A percentile compares a stretch with the other conserved stretches of the same genome.
Conservation (phyloP, 768 basidiomycete species). For the Mycena galericulata region DNA sequence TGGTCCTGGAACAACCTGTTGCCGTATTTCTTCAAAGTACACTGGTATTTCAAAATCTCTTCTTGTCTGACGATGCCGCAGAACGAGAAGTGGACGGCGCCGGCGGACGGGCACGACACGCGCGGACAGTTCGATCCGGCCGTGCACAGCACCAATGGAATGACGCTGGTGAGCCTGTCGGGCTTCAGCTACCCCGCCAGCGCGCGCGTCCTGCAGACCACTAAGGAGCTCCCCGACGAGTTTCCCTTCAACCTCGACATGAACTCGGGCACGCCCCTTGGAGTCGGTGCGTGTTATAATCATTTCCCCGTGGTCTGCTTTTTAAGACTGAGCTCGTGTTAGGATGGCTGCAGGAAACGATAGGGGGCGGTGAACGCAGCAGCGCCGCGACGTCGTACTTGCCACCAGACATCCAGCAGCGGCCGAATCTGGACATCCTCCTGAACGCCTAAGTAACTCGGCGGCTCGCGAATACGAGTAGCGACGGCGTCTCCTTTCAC, state of each 20-base stretch:
- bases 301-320: too few relatives aligned
- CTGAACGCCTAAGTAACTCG: slow-evolving; percentile 39
- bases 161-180: slow-evolving; percentile 46
- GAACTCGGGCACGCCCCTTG: slow-evolving; percentile 44
- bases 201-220: slow-evolving; percentile 49
- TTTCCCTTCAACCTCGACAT: slow-evolving; percentile 45
- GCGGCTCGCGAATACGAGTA: not conserved
- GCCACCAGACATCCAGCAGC: slow-evolving; percentile 32
- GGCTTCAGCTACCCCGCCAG: slow-evolving; percentile 28
- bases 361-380: slow-evolving; percentile 41
- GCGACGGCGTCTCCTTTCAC: not conserved
- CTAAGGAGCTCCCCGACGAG: slow-evolving; percentile 37
- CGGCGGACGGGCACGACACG: slow-evolving; percentile 52
- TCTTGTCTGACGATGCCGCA: slow-evolving; percentile 34
- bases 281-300: too few relatives aligned
- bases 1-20: slow-evolving; percentile 52
- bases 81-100: slow-evolving; percentile 51
- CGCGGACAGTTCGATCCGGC: slow-evolving; percentile 51
- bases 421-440: slow-evolving; percentile 46
- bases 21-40: slow-evolving; percentile 46
- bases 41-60: not conserved
- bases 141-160: slow-evolving; percentile 48
- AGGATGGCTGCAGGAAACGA: slow-evolving; percentile 42
- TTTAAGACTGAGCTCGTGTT: too few relatives aligned
- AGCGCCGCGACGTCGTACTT: slow-evolving; percentile 48